Base-by-base conservation (phyloP, 1,284 basidiomycete genomes). In the Vanrija sp. region DNA sequence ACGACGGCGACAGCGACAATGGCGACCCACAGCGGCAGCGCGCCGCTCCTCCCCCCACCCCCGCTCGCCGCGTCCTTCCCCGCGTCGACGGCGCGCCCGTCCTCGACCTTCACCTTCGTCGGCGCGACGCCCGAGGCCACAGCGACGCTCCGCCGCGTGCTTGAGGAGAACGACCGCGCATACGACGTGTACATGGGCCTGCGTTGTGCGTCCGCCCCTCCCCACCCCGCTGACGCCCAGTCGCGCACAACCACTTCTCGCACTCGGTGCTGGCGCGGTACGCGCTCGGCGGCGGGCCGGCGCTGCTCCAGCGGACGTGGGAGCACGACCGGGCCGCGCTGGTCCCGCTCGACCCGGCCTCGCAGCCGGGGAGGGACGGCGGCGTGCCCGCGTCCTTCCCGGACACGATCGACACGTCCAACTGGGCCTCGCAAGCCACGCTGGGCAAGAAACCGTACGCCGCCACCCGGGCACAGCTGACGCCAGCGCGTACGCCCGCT, bases 211-310 rank as follows among this genome's bases (percentile, higher is more conserved):
- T 63, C 5, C 19, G 19, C 25, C 1, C 16, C 22, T 4, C 6
- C 20, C 7, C 8, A 15, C 12, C 9, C 19, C 8, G 22, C 16
- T 24, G 12, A 44, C 23, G 19, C 31, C n/a, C 50, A 73, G 71
- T 57, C 53, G 61, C 63, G 7, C 84, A 87, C 64, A 86, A 86
- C 64, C 85, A 87, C 68, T 74, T 85, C n/a, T 31, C 52, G 4
- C 62, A 72, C 54, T 65, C 62, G 15, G 45, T 84, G 0, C 71
- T 87, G 0, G 83, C 59, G 81, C 84, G 67, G 49, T 87, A 86
- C 61, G 82, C 86, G 54, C 70, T 87, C 19, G 85, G 85, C 1
- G 84, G 84, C 0, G 64, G 82, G 1, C 64, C 80, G 0, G 71
- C 76, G 16, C 73, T 84, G 12, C 59, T 87, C 38, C 76, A 82